phyloP scores from a whole-genome alignment of 192 early-diverging fungal genomes.

The Coemansia sp. region DNA sequence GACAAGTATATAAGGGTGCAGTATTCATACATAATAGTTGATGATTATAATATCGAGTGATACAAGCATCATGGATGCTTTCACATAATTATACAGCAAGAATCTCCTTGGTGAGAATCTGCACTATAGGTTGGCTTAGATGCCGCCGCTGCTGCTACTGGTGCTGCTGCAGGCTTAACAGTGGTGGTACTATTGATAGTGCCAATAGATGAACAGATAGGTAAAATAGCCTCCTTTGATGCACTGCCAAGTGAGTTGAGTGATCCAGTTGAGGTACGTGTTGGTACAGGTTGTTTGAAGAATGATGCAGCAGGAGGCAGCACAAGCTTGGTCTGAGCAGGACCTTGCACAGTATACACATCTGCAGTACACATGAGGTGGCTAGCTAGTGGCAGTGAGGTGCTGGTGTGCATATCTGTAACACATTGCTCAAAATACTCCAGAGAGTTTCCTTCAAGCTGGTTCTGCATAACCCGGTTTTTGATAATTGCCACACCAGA shows the following conservation, averaged over 20 bases:
- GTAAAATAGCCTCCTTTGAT: background rate
- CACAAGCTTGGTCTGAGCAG: background rate
- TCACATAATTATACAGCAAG: too few relatives aligned
- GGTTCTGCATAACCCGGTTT: background rate
- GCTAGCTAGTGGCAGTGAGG: background rate
- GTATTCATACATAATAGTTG: too few relatives aligned
- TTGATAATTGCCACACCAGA: background rate
- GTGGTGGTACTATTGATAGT: too few relatives aligned
- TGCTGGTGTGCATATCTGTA: background rate
- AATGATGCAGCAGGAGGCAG: background rate
- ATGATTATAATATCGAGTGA: too few relatives aligned
- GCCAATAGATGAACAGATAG: background rate
- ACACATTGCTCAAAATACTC: constrained; percentile 1
- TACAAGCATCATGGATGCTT: too few relatives aligned
- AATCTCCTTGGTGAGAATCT: too few relatives aligned
- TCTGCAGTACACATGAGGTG: background rate
- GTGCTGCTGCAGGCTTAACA: too few relatives aligned
- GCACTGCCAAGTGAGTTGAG: background rate
- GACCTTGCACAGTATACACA: background rate
- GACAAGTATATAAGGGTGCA: too few relatives aligned
- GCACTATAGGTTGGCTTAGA: too few relatives aligned
- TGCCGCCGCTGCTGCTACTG: too few relatives aligned
- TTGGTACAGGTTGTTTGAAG: background rate
- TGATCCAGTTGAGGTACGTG: background rate
- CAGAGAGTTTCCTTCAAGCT: background rate